Base-by-base conservation (phyloP, 345 rosid species). In the Moricandia arvensis region DNA sequence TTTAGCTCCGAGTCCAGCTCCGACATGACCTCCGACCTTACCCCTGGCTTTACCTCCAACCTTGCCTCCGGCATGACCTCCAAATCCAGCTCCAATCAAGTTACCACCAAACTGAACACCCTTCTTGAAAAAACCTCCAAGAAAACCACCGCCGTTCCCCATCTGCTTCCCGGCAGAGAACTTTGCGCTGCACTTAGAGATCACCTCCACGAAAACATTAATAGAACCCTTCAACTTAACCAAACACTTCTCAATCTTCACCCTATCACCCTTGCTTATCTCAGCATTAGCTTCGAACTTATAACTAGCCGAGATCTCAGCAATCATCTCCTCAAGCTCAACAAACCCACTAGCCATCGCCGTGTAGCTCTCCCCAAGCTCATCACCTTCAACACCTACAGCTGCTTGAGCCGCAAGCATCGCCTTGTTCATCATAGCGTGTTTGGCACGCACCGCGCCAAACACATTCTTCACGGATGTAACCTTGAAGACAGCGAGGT, bases 251-350 rank as follows among this genome's bases (percentile, higher is more conserved):
- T 65, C 67, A 1, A 71, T 27, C 68, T 47, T 47, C 13, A 6
- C 10, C 17, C 12, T 45, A 0, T 77, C 76, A 24, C 10, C 29
- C 2, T 2, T 2, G 72, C 72, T 58, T 15, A 77, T 58, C 45
- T 71, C 11, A 47, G 80, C 76, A 3, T 65, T 29, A 13, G n/a
- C 72, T 4, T 21, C 7, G 15, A 73, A 78, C 13, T 72, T 53
- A 30, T 67, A 60, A 65, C 60, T 53, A 0, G 53, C 38, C 4
- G 77, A 59, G 49, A 78, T 49, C 11, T 5, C 4, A 38, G 16
- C 55, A 31, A 73, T 31, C 31, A 7, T 60, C 21, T 30, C 2
- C 15, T 43, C 8, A 51, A 78, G 29, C 15, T 4, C 1, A 30
- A 37, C 15, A 43, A 17, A 78, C 3, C 69, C 58, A 13, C 8